Percentiles rank a stretch among this genome's conserved stretches.
These are phyloP conservation scores for Neurospora sp. DNA, from an alignment of 495 filamentous ascomycete genomes.

Conservation along the genomic window DNA sequence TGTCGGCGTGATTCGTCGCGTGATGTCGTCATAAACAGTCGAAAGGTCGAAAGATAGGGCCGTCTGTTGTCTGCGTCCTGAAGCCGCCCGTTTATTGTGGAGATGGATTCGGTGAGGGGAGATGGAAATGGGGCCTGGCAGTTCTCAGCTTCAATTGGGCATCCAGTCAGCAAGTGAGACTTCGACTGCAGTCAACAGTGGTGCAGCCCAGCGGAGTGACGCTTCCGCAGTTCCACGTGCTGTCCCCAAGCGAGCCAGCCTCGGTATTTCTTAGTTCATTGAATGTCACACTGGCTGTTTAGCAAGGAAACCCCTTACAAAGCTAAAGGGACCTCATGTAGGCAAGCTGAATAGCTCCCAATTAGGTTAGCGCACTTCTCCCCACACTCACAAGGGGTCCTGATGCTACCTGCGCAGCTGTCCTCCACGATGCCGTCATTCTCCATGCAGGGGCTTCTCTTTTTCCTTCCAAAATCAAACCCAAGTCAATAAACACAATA, in stretches of 20 bases:
- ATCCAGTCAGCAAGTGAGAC: not conserved
- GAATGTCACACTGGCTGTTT: not conserved
- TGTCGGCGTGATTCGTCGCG: not conserved
- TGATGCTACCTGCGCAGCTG: not conserved
- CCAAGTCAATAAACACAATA: not conserved
- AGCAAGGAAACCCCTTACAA: not conserved
- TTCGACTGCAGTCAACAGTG: not conserved
- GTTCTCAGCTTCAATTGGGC: not conserved
- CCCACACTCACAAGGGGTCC: not conserved
- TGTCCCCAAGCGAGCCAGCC: not conserved
- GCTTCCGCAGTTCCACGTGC: not conserved
- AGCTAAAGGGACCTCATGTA: not conserved
- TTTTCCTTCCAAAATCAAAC: not conserved
- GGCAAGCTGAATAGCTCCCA: not conserved
- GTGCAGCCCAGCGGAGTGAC: not conserved
- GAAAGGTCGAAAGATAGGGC: not conserved
- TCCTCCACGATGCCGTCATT: conserved; percentile 1
- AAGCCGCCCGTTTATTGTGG: not conserved
- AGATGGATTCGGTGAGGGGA: not conserved
- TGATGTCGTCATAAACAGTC: not conserved
- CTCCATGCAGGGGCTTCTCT: not conserved
- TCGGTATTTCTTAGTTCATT: not conserved
- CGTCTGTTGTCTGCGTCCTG: not conserved
- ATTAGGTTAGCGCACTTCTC: not conserved
- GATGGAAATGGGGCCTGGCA: not conserved